Percentiles rank a stretch among this genome's conserved stretches.
Conservation (phyloP, 768 basidiomycete genomes). For the Lactifluus volemus region DNA sequence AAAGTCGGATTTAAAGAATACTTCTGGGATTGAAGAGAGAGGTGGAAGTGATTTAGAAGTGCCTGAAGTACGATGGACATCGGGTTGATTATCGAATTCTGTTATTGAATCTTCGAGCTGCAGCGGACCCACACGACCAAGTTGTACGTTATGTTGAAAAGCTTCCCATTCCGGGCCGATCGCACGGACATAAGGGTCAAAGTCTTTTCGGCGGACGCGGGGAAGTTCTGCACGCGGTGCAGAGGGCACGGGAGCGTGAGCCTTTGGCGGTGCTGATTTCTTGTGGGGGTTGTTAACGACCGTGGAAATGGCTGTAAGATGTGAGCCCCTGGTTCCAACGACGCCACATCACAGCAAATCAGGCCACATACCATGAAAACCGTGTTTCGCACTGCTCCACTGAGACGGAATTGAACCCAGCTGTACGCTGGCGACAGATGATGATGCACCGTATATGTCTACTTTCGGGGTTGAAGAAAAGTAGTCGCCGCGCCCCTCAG, state of each 20-base stretch:
- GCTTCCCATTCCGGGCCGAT: conserved; percentile 71
- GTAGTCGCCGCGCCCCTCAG: conserved; percentile 57
- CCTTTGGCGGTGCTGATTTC: conserved; percentile 77
- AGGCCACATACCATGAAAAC: conserved; percentile 69
- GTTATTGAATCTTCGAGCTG: conserved; percentile 21
- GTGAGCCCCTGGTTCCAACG: background rate
- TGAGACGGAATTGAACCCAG: conserved; percentile 45
- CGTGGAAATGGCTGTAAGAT: conserved; percentile 73
- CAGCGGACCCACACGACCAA: conserved; percentile 27
- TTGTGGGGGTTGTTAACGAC: conserved; percentile 88
- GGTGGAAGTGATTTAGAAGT: conserved; percentile 46
- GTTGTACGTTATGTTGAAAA: conserved; percentile 42
- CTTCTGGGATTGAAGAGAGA: conserved; percentile 63
- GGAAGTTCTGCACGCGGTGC: conserved; percentile 68
- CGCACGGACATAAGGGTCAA: conserved; percentile 70
- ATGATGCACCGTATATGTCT: conserved; percentile 36
- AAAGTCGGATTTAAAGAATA: conserved; percentile 77
- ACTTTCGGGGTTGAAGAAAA: conserved; percentile 36
- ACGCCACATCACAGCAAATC: background rate
- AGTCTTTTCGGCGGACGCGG: conserved; percentile 73
- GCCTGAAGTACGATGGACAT: conserved; percentile 24
- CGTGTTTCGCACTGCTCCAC: conserved; percentile 78
- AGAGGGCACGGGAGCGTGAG: conserved; percentile 70
- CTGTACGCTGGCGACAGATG: conserved; percentile 40
- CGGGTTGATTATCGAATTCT: conserved; percentile 8